Evolutionary conservation across 805 yeast species (phyloP).

Genomic region (Kuraishia borneana): DNA sequence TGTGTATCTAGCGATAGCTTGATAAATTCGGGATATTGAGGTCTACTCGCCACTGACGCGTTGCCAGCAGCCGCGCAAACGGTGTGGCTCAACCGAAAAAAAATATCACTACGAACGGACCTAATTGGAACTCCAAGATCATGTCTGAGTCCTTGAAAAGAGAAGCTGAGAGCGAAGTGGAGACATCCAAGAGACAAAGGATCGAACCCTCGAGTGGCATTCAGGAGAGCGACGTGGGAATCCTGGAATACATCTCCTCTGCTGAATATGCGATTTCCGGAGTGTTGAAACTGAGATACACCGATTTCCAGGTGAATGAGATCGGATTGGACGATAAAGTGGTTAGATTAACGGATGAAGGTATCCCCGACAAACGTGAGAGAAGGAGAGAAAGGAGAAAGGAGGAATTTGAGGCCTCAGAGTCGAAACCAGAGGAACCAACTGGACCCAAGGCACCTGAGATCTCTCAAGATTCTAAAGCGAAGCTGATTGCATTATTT

Average conservation of each 20-base stretch:
- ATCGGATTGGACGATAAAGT: constrained; percentile 59
- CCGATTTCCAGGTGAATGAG: constrained; percentile 92
- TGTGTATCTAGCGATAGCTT: too few relatives aligned
- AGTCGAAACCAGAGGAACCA: constrained; percentile 21
- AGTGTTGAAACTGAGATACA: constrained; percentile 74
- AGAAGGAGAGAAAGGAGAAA: constrained; percentile 31
- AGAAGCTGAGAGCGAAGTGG: not conserved
- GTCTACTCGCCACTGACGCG: too few relatives aligned
- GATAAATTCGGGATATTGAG: too few relatives aligned
- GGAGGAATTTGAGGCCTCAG: constrained; percentile 21
- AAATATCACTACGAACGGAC: too few relatives aligned
- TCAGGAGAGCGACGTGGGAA: constrained; percentile 78
- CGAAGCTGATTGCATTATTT: constrained; percentile 37
- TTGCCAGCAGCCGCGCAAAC: too few relatives aligned
- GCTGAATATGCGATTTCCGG: constrained; percentile 62
- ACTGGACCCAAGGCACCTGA: constrained; percentile 13
- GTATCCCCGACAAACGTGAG: constrained; percentile 38
- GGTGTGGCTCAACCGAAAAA: too few relatives aligned
- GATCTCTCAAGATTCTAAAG: constrained; percentile 32
- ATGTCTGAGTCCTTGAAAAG: not conserved
- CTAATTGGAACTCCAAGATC: too few relatives aligned
- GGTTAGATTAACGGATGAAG: constrained; percentile 65
- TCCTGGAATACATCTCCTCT: constrained; percentile 52
- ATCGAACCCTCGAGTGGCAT: constrained; percentile 24
- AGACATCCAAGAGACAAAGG: not conserved